Evolutionary conservation across 208 protist species (phyloP), one percentile per base, ranked within the genome.

Genomic region (Acanthamoeba lenticulata): DNA sequence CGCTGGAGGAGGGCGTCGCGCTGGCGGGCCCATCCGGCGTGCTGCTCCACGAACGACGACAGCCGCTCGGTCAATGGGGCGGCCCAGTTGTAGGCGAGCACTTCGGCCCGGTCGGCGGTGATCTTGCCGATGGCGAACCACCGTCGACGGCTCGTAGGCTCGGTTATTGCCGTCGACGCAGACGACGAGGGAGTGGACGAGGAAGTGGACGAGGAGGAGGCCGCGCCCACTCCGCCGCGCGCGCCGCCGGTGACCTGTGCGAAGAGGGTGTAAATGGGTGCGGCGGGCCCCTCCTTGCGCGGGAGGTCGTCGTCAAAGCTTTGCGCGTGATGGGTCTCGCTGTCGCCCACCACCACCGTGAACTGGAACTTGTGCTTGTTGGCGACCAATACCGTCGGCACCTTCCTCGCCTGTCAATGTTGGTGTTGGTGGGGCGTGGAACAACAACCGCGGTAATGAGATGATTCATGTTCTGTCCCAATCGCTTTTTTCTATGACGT

Each of bases 61-160:
- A 91, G 55, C 19, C 85, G 49, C 29, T 91, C 85, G 44, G 85
- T 91, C 40, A 91, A 69, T 36, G 85, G 69, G 19, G 85, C 34
- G 36, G 85, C 85, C 85, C 85, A 91, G 85, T 91, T 91, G 32
- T 91, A 91, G 85, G 85, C 34, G 27, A 91, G 85, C 34, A 91
- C 36, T 45, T 91, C 85, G 34, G 60, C 42, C 9, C 44, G 32
- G n/a, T 91, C 85, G 32, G 36, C 85, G 7, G 85, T 69, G 85
- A 91, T 69, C 49, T 72, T 62, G 32, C 38, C 85, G 34, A 69
- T 69, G 36, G 40, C 49, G 55, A 91, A 91, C 85, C 85, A 91
- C n/a, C 85, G 55, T 15, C 85, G 49, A 5, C 44, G 49, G 52
- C 47, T 44, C 17, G 42, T 44, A 9, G 32, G 24, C n/a, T 91